These are phyloP conservation scores for Penicillium lividum DNA, from an alignment of 495 filamentous ascomycete genomes.

Conservation along the genomic window DNA sequence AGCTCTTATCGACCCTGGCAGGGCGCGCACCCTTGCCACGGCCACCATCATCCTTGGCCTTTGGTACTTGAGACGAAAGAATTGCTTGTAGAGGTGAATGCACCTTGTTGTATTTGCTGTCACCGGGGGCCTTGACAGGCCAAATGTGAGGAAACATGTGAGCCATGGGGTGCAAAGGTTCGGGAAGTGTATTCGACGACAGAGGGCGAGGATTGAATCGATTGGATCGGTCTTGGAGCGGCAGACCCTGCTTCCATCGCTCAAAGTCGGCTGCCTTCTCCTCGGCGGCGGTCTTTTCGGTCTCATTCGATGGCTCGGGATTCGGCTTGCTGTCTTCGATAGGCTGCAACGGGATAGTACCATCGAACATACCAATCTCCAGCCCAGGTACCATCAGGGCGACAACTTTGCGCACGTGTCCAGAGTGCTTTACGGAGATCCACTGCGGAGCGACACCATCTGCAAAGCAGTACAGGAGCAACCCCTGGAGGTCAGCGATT, in stretches of 20 bases:
- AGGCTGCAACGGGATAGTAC: slow-evolving; percentile 53
- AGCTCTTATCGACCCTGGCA: slow-evolving; percentile 58
- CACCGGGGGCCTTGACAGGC: slow-evolving; percentile 84
- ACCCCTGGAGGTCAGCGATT: slow-evolving; percentile 73
- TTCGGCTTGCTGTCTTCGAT: slow-evolving; percentile 10
- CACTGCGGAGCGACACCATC: slow-evolving; percentile 85
- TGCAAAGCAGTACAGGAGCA: slow-evolving; percentile 87
- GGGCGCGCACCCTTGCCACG: slow-evolving; percentile 54
- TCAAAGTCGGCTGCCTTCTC: slow-evolving; percentile 35
- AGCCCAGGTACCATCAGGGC: slow-evolving; percentile 93
- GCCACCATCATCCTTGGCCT: slow-evolving; percentile 56
- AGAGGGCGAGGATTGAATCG: slow-evolving; percentile 76
- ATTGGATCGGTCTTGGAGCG: slow-evolving; percentile 38
- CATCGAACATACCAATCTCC: slow-evolving; percentile 86
- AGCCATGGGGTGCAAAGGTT: slow-evolving; percentile 67
- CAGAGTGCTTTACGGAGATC: slow-evolving; percentile 76
- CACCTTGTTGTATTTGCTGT: slow-evolving; percentile 74
- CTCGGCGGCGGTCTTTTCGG: slow-evolving; percentile 24
- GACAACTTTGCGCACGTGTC: slow-evolving; percentile 77
- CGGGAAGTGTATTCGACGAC: slow-evolving; percentile 57
- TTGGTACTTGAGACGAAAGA: slow-evolving; percentile 68
- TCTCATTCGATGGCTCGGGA: slow-evolving; percentile 18
- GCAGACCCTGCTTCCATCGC: slow-evolving; percentile 47
- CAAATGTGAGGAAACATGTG: slow-evolving; percentile 84
- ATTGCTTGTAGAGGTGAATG: slow-evolving; percentile 82